Evolutionary conservation across 2,329 filamentous ascomycete genomes (phyloP).

Genomic region (Botryotinia calthae): DNA sequence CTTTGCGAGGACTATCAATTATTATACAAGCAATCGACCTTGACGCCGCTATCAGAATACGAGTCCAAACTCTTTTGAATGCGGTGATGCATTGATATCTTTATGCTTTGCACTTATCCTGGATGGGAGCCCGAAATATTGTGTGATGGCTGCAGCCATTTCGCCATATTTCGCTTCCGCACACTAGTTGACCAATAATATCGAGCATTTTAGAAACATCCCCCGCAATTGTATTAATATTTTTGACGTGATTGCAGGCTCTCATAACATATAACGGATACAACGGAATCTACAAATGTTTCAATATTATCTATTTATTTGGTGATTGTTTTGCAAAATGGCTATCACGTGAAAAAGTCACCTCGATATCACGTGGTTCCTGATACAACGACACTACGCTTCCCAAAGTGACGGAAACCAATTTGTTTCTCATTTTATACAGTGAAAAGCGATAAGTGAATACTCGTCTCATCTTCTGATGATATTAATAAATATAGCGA

Average conservation of each 20-base stretch:
- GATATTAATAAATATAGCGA: neutral
- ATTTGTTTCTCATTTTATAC: neutral
- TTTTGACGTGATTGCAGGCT: slow-evolving; percentile 8
- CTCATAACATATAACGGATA: neutral
- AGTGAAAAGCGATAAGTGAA: neutral
- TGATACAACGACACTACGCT: neutral
- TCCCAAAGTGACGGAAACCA: neutral
- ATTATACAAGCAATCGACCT: neutral
- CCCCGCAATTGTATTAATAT: neutral
- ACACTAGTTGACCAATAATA: neutral
- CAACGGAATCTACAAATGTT: neutral
- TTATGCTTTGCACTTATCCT: neutral
- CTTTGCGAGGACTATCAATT: neutral
- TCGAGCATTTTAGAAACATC: neutral
- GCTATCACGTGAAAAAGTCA: neutral
- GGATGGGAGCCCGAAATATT: neutral
- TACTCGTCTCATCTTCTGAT: fast-evolving
- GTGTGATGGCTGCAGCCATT: slow-evolving; percentile 14
- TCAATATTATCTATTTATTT: neutral
- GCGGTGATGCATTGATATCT: neutral
- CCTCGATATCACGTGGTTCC: neutral
- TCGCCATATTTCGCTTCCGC: slow-evolving; percentile 11
- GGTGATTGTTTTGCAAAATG: neutral
- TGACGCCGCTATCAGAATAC: neutral
- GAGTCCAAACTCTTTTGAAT: neutral